Evolutionary conservation across 768 basidiomycete genomes (phyloP), one percentile per base, ranked within the genome.

Genomic region (Cystobasidium tubakii): DNA sequence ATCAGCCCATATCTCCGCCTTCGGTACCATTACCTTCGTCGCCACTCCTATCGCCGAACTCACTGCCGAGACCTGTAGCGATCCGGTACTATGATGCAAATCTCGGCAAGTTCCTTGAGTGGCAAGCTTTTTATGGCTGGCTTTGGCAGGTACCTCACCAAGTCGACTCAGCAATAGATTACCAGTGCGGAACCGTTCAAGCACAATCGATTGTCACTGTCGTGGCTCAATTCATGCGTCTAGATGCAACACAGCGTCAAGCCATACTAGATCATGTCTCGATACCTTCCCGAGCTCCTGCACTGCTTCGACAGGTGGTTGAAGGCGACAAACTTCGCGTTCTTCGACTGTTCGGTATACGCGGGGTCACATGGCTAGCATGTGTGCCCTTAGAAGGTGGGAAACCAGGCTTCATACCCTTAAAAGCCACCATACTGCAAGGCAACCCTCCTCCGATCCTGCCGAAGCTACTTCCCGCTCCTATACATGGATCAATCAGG

Each of bases 51-150:
- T 29, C 23, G 23, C 33, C 57, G 4, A 12, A 29, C 3, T 9
- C 57, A 4, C 17, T 23, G 57, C 29, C 57, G 4, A 60, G 25
- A 27, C 57, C 27, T 29, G 29, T 13, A 60, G 29, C 27, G 4
- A 60, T 60, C 57, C 57, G 57, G 2, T 60, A 60, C 27, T 29
- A 60, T 25, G 57, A 60, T 29, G 57, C 25, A 21, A 29, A 27
- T 27, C 27, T 29, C 2, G 57, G 15, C 23, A 27, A 60, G 23
- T 27, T 60, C 23, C 17, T 60, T 31, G 23, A 60, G 57, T 60
- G 57, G 57, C 57, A 21, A 60, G 29, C 57, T 2, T 60, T 60
- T 34, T 25, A 60, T 34, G 57, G 57, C 21, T 60, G 57, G 57
- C 57, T 60, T 60, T 60, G 57, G 57, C 33, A 12, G 13, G 29